These are phyloP conservation scores for Fusarium illudens DNA, from an alignment of 2,329 filamentous ascomycete genomes.

Conservation along the genomic window DNA sequence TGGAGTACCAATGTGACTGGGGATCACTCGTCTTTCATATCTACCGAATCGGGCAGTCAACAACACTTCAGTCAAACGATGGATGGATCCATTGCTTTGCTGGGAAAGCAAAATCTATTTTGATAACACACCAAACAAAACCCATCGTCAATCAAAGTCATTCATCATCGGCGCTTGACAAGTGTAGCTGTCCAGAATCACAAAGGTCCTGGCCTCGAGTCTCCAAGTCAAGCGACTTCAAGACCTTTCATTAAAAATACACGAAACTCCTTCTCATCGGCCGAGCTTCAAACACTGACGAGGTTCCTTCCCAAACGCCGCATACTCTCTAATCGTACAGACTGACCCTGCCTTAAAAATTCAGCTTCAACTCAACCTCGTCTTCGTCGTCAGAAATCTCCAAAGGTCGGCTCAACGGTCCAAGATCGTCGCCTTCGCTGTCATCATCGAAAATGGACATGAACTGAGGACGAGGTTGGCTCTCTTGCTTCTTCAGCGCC, in stretches of 20 bases:
- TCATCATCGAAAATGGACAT: slow-evolving; percentile 67
- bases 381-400: slow-evolving; percentile 56
- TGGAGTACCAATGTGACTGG: neutral
- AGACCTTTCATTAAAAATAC: neutral
- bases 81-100: too few relatives aligned
- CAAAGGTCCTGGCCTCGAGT: neutral
- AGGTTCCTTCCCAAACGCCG: slow-evolving; percentile 31
- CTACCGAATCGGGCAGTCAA: neutral
- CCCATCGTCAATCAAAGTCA: neutral
- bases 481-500: slow-evolving; percentile 31
- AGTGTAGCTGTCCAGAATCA: neutral
- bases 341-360: slow-evolving; percentile 35
- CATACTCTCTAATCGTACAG: slow-evolving; percentile 24
- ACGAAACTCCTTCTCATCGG: slow-evolving; percentile 24
- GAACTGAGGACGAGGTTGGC: slow-evolving; percentile 58
- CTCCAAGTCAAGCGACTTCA: neutral
- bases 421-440: slow-evolving; percentile 47
- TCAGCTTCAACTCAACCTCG: slow-evolving; percentile 64
- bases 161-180: neutral
- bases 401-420: slow-evolving; percentile 38
- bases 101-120: neutral
- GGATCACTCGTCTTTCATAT: neutral
- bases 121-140: neutral
- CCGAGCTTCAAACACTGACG: neutral
- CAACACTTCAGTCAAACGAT: neutral